Base-by-base conservation (phyloP, 495 filamentous ascomycete genomes). In the Aspergillus heteromorphus region DNA sequence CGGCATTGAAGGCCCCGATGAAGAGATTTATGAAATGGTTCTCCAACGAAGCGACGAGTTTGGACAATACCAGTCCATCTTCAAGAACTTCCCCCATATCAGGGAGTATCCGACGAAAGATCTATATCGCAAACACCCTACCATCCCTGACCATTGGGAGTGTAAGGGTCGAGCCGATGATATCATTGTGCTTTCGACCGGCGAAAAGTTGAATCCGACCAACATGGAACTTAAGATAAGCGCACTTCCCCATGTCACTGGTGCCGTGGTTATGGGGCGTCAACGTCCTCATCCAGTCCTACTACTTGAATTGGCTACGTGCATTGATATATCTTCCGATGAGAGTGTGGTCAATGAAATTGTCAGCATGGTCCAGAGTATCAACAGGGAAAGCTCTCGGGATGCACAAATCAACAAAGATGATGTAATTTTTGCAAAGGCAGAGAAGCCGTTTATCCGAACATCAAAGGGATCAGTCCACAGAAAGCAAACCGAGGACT, bases 21-120 rank as follows among this genome's bases (percentile, higher is more conserved):
- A 27, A 2, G 18, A 55, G 1, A 23, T 45, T 2, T 60, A 27
- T 29, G 58, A 60, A 45, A 6, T 60, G 45, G 49, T 60, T 0
- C 19, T 60, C 19, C 17, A 21, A 6, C 53, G 53, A 14, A 34
- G 49, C 20, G 30, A 51, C 8, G 1, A 13, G 23, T 27, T 27
- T 27, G 23, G 7, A 27, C 4, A 27, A 27, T 27, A 27, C 23
- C 7, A 27, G n/a, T n/a, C n/a, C n/a, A n/a, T n/a, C n/a, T n/a
- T n/a, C n/a, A 27, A 27, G 7, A 42, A 8, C n/a, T 42, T 42
- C 16, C 43, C 43, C 3, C 16, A 23, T 14, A 1, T 13, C 10
- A 23, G 6, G 7, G 43, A 47, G n/a, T 47, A 9, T 2, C 17
- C 6, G 17, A 47, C 21, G 43, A 23, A 23, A 13, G 43, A 47